These are phyloP conservation scores for Helicocarpus griseus DNA, from an alignment of 2,329 filamentous ascomycete species.

Conservation along the genomic window DNA sequence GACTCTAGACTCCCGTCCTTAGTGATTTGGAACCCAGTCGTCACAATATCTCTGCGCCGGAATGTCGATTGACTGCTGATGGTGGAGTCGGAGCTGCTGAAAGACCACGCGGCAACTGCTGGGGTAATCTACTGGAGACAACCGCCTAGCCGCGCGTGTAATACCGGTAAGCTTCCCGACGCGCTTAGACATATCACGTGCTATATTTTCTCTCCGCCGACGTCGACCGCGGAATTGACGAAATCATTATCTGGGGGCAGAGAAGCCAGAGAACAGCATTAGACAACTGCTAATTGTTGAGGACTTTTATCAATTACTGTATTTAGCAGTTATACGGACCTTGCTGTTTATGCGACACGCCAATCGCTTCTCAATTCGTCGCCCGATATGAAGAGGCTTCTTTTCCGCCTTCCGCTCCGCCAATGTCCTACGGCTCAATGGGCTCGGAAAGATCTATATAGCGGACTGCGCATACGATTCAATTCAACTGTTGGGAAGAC, in stretches of 20 bases:
- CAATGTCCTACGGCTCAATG: not conserved
- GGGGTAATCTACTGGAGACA: not conserved
- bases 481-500: slow-evolving; percentile 15
- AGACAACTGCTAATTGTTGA: not conserved
- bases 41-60: not conserved
- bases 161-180: too few species aligned
- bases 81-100: not conserved
- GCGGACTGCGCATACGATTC: not conserved
- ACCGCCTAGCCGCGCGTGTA: not conserved
- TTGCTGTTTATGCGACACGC: not conserved
- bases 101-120: not conserved
- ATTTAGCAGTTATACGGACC: not conserved
- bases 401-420: not conserved
- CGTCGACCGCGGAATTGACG: too few species aligned
- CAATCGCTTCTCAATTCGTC: not conserved
- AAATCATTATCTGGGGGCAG: too few species aligned
- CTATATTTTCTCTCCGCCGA: not conserved
- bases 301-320: not conserved
- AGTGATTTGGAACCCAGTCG: not conserved
- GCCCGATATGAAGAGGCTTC: not conserved
- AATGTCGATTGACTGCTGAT: not conserved
- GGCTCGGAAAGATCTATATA: not conserved
- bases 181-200: not conserved
- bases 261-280: too few species aligned
- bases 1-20: not conserved